These are phyloP conservation scores for Magnolia sinica DNA, from an alignment of 164 flowering plant species.

Conservation along the genomic window DNA sequence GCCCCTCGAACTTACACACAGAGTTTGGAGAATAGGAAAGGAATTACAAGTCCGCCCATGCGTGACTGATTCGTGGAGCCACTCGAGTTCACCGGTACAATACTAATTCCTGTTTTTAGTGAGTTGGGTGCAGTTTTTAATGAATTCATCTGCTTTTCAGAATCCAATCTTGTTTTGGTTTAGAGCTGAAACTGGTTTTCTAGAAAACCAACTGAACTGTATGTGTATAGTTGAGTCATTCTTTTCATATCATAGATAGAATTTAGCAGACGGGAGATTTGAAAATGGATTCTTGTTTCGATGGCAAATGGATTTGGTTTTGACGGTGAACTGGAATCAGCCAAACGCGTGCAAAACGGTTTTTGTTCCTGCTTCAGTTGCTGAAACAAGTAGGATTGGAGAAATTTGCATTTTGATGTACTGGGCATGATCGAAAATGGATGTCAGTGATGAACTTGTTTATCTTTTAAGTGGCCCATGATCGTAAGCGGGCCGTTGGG, in stretches of 20 bases:
- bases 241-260: background rate
- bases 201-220: background rate
- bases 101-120: background rate
- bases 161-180: background rate
- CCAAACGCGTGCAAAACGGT: background rate
- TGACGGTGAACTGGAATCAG: background rate
- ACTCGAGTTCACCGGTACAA: background rate
- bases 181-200: slow-evolving; percentile 1
- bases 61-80: slow-evolving; percentile 3
- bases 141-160: background rate
- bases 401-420: too few relatives aligned
- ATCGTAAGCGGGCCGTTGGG: too few relatives aligned
- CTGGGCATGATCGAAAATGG: too few relatives aligned
- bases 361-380: too few relatives aligned
- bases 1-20: slow-evolving; percentile 13
- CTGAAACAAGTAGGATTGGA: too few relatives aligned
- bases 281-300: background rate
- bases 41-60: background rate
- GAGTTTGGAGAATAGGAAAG: slow-evolving; percentile 10
- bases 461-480: too few relatives aligned
- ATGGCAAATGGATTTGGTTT: background rate
- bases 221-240: background rate
- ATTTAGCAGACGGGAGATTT: background rate
- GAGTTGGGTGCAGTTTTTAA: background rate
- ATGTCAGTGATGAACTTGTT: too few relatives aligned